Evolutionary conservation across 2,329 filamentous ascomycete species (phyloP).

Genomic region (Reticulascus tulasneorum): DNA sequence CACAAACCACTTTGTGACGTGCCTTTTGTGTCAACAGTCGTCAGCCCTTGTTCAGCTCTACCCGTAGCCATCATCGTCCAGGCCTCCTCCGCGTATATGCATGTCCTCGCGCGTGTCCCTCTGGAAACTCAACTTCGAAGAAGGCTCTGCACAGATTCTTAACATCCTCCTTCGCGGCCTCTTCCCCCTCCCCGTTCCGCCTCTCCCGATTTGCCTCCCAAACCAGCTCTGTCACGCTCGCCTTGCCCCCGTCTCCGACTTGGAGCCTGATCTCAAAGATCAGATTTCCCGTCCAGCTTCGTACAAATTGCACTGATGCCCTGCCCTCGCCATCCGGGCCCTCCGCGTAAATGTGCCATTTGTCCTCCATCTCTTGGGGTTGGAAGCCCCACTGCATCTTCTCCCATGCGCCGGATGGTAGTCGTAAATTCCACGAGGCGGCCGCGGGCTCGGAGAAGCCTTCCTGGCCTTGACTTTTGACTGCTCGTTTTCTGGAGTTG

Average conservation of each 20-base stretch:
- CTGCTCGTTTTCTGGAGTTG: too few species aligned
- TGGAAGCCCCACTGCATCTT: slow-evolving; percentile 3
- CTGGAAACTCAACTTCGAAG: neutral
- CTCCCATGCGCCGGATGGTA: slow-evolving; percentile 1
- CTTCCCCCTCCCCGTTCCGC: neutral
- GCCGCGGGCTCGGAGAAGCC: too few species aligned
- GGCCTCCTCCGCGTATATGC: too few species aligned
- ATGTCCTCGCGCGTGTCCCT: too few species aligned
- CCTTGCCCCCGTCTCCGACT: neutral
- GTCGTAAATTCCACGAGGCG: too few species aligned
- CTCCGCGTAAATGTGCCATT: slow-evolving; percentile 1
- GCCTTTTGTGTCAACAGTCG: too few species aligned
- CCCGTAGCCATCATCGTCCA: too few species aligned
- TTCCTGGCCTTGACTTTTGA: too few species aligned
- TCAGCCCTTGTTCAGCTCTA: too few species aligned
- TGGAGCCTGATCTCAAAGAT: slow-evolving; percentile 2
- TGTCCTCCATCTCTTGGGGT: slow-evolving; percentile 5
- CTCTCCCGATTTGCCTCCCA: neutral
- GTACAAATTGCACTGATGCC: slow-evolving; percentile 1
- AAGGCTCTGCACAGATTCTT: neutral
- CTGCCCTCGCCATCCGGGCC: neutral
- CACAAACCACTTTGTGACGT: too few species aligned
- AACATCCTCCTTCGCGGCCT: neutral
- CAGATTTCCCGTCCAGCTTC: slow-evolving; percentile 3
- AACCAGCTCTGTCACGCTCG: neutral